Percentiles rank a stretch among this genome's conserved stretches.
These are phyloP conservation scores for Orychophragmus violaceus DNA, from an alignment of 345 rosid genomes.

Conservation along the genomic window DNA sequence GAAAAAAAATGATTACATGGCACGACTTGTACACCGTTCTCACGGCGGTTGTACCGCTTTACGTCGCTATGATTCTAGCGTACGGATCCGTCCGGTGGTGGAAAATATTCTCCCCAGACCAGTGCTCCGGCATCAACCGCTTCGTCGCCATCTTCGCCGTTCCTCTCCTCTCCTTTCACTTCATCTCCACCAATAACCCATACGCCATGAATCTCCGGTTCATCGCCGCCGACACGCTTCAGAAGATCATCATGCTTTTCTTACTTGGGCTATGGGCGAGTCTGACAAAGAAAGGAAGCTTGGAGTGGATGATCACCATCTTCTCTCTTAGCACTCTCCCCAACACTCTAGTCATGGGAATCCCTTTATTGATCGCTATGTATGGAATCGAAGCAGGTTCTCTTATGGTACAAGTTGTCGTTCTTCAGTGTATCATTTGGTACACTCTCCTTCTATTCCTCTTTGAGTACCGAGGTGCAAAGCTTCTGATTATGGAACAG, in stretches of 20 bases:
- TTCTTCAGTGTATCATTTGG: conserved; percentile 95
- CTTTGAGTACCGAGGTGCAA: conserved; percentile 90
- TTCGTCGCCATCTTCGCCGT: conserved; percentile 94
- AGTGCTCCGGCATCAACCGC: conserved; percentile 96
- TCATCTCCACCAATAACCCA: conserved; percentile 78
- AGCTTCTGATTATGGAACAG: conserved; percentile 82
- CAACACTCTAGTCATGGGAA: conserved; percentile 94
- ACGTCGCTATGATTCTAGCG: conserved; percentile 92
- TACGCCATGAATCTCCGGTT: conserved; percentile 79
- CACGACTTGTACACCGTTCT: conserved; percentile 83
- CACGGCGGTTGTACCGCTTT: conserved; percentile 81
- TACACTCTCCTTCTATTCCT: conserved; percentile 84
- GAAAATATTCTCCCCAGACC: conserved; percentile 89
- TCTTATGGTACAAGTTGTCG: conserved; percentile 92
- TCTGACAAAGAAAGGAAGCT: conserved; percentile 50
- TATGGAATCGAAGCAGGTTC: conserved; percentile 62
- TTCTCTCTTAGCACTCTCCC: conserved; percentile 92
- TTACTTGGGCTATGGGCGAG: conserved; percentile 60
- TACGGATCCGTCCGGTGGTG: conserved; percentile 98
- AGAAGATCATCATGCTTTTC: conserved; percentile 64
- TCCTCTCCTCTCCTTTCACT: conserved; percentile 91
- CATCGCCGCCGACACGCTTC: conserved; percentile 90
- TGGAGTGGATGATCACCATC: conserved; percentile 93
- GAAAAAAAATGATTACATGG: conserved; percentile 52
- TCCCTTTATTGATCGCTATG: conserved; percentile 88